Evolutionary conservation across 306 rosid species (phyloP).

Genomic region (Trifolium fragiferum): DNA sequence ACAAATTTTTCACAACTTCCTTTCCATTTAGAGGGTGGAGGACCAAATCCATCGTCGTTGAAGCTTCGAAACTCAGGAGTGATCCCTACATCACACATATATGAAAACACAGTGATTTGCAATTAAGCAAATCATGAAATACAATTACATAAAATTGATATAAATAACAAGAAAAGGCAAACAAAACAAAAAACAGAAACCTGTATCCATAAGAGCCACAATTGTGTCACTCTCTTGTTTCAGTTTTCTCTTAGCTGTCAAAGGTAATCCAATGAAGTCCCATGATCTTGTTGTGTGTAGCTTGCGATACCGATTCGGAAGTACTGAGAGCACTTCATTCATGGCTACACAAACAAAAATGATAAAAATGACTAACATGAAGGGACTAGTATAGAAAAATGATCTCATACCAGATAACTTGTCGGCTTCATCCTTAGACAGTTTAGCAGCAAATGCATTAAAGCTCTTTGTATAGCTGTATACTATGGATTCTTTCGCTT

Average conservation of each 20-base stretch:
- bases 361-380: neutral
- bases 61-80: neutral
- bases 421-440: constrained; percentile 66
- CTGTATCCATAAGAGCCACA: constrained; percentile 86
- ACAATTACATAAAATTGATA: neutral
- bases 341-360: constrained; percentile 44
- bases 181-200: constrained; percentile 36
- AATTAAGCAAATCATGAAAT: neutral
- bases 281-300: constrained; percentile 91
- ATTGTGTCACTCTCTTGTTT: constrained; percentile 57
- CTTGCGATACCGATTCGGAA: constrained; percentile 67
- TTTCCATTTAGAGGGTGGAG: neutral
- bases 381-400: constrained; percentile 8
- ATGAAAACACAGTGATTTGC: neutral
- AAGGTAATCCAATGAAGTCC: constrained; percentile 81
- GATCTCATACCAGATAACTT: constrained; percentile 55
- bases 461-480: constrained; percentile 83
- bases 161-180: too few relatives aligned
- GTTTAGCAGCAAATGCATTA: constrained; percentile 90
- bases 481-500: constrained; percentile 67
- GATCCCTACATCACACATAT: neutral
- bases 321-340: constrained; percentile 67
- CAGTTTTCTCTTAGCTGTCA: constrained; percentile 62
- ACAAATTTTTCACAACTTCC: neutral
- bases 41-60: neutral